Percentiles rank a stretch among this genome's conserved stretches.
These are phyloP conservation scores for Alternaria arborescens DNA, from an alignment of 2,329 filamentous ascomycete genomes.

Conservation along the genomic window DNA sequence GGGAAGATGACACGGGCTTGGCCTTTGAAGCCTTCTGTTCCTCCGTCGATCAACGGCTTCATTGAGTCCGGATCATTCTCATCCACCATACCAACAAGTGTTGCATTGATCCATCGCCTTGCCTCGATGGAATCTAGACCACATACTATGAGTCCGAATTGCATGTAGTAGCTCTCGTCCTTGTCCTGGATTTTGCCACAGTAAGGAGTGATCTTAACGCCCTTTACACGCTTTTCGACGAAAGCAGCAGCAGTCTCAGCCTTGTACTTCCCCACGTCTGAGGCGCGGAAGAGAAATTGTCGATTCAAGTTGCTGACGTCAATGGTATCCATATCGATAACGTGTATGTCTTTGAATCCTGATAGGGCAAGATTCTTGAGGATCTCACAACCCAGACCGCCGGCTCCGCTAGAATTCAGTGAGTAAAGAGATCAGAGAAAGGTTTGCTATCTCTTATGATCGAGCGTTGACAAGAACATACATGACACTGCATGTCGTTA, in stretches of 20 bases:
- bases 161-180: conserved; percentile 94
- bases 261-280: conserved; percentile 92
- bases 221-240: conserved; percentile 87
- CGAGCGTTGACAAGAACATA: conserved; percentile 31
- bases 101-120: conserved; percentile 98
- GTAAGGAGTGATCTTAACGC: conserved; percentile 91
- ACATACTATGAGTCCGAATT: conserved; percentile 93
- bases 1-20: conserved; percentile 93
- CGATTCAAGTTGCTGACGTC: conserved; percentile 98
- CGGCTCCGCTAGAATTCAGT: conserved; percentile 77
- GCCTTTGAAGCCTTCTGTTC: conserved; percentile 98
- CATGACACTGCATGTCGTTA: conserved; percentile 49
- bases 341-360: conserved; percentile 95
- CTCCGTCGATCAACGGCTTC: conserved; percentile 95
- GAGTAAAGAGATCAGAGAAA: conserved; percentile 5
- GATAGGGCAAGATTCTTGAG: conserved; percentile 95
- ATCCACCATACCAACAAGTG: conserved; percentile 88
- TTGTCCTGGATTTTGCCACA: conserved; percentile 97
- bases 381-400: conserved; percentile 94
- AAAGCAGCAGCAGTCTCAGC: conserved; percentile 92
- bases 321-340: conserved; percentile 99
- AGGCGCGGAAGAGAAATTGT: conserved; percentile 92
- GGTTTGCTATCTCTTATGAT: neutral
- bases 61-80: conserved; percentile 81
- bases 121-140: conserved; percentile 97